Evolutionary conservation across 1,139 yeast genomes (phyloP).

Genomic region (Diutina scorzettiae): DNA sequence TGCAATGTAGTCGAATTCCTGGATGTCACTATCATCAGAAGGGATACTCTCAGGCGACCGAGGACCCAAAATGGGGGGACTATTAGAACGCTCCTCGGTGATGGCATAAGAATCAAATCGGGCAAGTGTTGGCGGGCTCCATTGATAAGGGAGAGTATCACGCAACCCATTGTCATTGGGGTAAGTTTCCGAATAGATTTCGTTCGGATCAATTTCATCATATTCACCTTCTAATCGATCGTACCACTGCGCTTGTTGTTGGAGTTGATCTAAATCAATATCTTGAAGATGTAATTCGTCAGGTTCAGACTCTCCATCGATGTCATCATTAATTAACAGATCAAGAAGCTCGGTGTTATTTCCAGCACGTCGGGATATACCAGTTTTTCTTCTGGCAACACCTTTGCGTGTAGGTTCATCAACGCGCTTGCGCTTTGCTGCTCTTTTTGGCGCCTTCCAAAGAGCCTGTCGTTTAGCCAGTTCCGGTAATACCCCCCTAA

Average conservation of each 20-base stretch:
- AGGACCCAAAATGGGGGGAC: background rate
- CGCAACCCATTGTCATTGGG: too few relatives aligned
- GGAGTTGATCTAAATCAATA: background rate
- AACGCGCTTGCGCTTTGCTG: conserved; percentile 8
- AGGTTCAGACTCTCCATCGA: background rate
- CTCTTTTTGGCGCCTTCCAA: conserved; percentile 11
- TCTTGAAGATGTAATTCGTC: background rate
- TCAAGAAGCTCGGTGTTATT: too few relatives aligned
- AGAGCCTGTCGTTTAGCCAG: conserved; percentile 22
- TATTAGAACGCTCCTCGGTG: too few relatives aligned
- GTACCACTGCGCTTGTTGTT: background rate
- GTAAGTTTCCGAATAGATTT: too few relatives aligned
- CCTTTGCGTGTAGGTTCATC: conserved; percentile 2
- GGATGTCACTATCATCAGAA: conserved; percentile 2
- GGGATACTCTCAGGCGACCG: background rate
- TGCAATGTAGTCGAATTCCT: background rate
- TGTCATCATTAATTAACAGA: background rate
- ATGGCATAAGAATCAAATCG: background rate
- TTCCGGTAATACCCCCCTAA: conserved; percentile 29
- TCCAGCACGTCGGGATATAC: too few relatives aligned
- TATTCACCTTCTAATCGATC: background rate
- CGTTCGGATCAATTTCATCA: background rate
- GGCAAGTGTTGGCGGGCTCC: background rate
- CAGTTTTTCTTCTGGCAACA: background rate
- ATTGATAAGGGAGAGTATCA: too few relatives aligned